These are phyloP conservation scores for Gracilaria domingensis DNA, from an alignment of 23 red algal species.

Conservation along the genomic window DNA sequence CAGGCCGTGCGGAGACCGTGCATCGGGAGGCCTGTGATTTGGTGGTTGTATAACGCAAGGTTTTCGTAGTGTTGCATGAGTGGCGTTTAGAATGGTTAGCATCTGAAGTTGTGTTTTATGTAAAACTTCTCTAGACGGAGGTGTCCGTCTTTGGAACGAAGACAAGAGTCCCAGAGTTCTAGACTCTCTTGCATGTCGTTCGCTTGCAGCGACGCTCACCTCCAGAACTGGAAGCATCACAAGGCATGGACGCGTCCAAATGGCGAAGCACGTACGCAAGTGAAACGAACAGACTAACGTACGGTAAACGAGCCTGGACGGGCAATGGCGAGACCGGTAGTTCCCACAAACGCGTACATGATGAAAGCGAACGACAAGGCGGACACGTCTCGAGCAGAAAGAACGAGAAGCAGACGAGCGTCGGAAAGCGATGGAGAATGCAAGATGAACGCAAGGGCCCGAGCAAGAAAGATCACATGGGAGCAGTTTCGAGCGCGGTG, in stretches of 20 bases:
- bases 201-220: not conserved
- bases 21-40: constrained; percentile 23
- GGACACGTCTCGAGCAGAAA: not conserved
- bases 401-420: too few relatives aligned
- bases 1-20: constrained; percentile 33
- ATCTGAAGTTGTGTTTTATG: not conserved
- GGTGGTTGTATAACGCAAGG: not conserved
- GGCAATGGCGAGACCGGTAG: constrained; percentile 17
- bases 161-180: not conserved
- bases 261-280: not conserved
- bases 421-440: not conserved
- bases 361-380: not conserved
- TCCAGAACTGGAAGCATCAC: not conserved
- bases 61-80: not conserved
- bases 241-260: not conserved
- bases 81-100: constrained; percentile 19
- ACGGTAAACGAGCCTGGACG: constrained; percentile 57
- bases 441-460: too few relatives aligned
- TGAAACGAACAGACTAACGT: constrained; percentile 8
- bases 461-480: not conserved
- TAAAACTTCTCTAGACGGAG: not conserved
- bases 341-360: constrained; percentile 64
- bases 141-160: not conserved
- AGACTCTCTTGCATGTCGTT: not conserved
- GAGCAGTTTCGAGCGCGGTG: too few relatives aligned